phyloP scores from a whole-genome alignment of 768 basidiomycete genomes.

The Infundibulicybe gibba region DNA sequence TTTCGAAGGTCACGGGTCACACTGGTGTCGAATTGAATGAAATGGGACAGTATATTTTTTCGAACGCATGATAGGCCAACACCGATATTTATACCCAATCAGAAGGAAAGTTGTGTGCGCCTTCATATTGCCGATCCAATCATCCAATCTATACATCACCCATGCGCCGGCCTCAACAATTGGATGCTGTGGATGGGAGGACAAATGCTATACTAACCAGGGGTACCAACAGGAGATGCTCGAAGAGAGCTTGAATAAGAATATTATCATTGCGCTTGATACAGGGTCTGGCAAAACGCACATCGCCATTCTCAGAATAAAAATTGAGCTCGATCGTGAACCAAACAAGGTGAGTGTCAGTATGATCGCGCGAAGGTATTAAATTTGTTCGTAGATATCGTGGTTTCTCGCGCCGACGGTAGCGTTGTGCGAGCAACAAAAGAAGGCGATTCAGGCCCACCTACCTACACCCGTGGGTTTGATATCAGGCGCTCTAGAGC shows the following conservation, averaged over 20 bases:
- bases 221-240: conserved; percentile 78
- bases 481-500: conserved; percentile 67
- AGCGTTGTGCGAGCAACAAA: conserved; percentile 70
- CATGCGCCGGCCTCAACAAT: too few relatives aligned
- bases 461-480: conserved; percentile 69
- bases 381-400: conserved; percentile 46
- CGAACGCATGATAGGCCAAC: too few relatives aligned
- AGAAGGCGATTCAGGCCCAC: conserved; percentile 46
- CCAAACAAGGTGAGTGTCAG: conserved; percentile 47
- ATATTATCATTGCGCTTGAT: conserved; percentile 74
- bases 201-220: conserved; percentile 24
- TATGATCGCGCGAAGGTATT: neutral
- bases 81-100: conserved; percentile 2
- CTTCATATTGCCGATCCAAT: too few relatives aligned
- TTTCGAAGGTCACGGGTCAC: too few relatives aligned
- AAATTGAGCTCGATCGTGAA: conserved; percentile 60
- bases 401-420: conserved; percentile 85
- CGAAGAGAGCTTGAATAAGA: conserved; percentile 58
- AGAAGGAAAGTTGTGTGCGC: neutral
- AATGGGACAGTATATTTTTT: too few relatives aligned
- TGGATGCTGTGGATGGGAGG: neutral
- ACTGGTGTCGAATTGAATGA: too few relatives aligned
- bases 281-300: conserved; percentile 82
- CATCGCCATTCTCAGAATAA: conserved; percentile 70
- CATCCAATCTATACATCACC: too few relatives aligned